Conservation (phyloP, 1,284 basidiomycete genomes). For the Cryptococcus neoformans region DNA sequence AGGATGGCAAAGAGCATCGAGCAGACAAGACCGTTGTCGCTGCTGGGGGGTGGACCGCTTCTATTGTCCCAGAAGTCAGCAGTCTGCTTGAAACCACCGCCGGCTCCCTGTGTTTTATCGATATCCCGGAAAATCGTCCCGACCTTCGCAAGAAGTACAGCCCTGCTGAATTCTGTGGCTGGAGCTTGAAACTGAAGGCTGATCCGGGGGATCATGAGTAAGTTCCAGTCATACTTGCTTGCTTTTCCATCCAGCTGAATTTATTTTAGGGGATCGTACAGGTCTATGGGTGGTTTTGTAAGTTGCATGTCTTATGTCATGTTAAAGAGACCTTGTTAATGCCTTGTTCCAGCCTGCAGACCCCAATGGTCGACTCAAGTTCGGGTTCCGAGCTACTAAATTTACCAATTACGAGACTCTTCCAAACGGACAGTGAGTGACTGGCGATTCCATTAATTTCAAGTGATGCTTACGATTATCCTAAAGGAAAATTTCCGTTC, state of each 20-base stretch:
- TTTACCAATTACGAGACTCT: no score
- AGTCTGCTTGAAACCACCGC: slow-evolving; percentile 14
- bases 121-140: slow-evolving; percentile 10
- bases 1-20: slow-evolving; percentile 8
- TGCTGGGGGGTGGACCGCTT: slow-evolving; percentile 16
- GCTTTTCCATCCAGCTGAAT: no score
- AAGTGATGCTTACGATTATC: not conserved
- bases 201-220: no score
- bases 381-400: no score
- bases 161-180: slow-evolving; percentile 2
- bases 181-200: no score
- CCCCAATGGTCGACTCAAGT: no score
- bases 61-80: slow-evolving; percentile 10
- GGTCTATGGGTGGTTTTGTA: no score
- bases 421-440: not conserved
- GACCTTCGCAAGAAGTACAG: slow-evolving; percentile 9
- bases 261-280: no score
- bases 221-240: no score
- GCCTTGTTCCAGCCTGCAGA: no score
- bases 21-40: slow-evolving; percentile 16
- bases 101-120: slow-evolving; percentile 9
- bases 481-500: not conserved
- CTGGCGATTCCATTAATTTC: slow-evolving; percentile 1
- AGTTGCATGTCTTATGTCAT: no score
- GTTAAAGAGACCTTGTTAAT: no score